Evolutionary conservation across 2,329 filamentous ascomycete species (phyloP).

Genomic region (Aspergillus puulaauensis): DNA sequence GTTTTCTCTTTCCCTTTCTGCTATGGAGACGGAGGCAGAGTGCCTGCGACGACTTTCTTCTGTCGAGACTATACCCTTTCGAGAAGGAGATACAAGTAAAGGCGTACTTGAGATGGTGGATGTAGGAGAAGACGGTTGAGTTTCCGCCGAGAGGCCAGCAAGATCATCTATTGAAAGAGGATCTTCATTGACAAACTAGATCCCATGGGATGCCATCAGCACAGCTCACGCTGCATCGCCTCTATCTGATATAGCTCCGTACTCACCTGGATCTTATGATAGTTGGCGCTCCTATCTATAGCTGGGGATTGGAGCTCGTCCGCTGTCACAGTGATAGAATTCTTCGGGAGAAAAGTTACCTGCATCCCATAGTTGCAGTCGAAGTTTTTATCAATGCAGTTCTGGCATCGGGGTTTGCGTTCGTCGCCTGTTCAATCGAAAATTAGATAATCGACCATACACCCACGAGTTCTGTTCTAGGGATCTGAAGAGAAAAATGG

Average conservation of each 20-base stretch:
- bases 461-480: no score
- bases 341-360: constrained; percentile 51
- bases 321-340: constrained; percentile 42
- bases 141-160: neutral
- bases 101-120: neutral
- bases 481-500: neutral
- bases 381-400: constrained; percentile 48
- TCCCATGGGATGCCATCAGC: neutral
- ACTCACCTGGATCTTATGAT: constrained; percentile 23
- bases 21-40: neutral
- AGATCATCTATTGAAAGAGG: constrained; percentile 3
- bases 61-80: neutral
- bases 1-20: neutral
- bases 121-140: neutral
- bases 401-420: constrained; percentile 50
- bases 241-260: neutral
- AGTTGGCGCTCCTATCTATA: constrained; percentile 5
- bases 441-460: no score
- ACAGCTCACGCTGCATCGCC: neutral
- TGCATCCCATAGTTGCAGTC: constrained; percentile 51
- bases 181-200: constrained; percentile 29
- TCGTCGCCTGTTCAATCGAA: constrained; percentile 46
- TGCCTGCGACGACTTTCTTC: no score
- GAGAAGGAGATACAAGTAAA: neutral
- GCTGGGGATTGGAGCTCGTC: constrained; percentile 8